These are phyloP conservation scores for Termitomyces titanicus DNA, from an alignment of 768 basidiomycete genomes.

Conservation along the genomic window DNA sequence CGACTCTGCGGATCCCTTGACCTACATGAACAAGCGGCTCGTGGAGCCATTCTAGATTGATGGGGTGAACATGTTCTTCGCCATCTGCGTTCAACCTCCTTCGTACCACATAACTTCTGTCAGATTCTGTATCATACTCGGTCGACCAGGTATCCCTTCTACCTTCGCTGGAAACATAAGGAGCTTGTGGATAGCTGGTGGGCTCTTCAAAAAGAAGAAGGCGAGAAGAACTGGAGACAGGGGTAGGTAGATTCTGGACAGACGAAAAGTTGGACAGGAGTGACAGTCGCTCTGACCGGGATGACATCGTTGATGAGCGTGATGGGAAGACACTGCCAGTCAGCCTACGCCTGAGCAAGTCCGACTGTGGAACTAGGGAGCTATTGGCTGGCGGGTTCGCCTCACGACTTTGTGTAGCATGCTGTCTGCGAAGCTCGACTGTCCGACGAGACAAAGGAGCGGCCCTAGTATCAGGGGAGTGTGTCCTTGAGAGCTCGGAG, in stretches of 20 bases:
- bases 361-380: constrained; percentile 10
- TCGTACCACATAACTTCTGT: constrained; percentile 32
- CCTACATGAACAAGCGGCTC: constrained; percentile 27
- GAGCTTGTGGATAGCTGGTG: constrained; percentile 24
- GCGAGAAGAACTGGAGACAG: constrained; percentile 25
- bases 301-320: constrained; percentile 18
- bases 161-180: constrained; percentile 10
- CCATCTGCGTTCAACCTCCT: constrained; percentile 32
- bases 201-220: constrained; percentile 41
- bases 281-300: constrained; percentile 31
- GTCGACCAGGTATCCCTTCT: background rate
- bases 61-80: constrained; percentile 36
- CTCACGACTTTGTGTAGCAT: background rate
- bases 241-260: constrained; percentile 35
- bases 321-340: constrained; percentile 11
- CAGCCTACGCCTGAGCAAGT: constrained; percentile 21
- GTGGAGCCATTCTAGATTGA: constrained; percentile 37
- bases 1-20: constrained; percentile 22
- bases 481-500: constrained; percentile 9
- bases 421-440: background rate
- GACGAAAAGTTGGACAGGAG: constrained; percentile 39
- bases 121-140: constrained; percentile 13
- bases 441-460: background rate
- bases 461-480: background rate
- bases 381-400: background rate